Percentiles rank a stretch among this genome's conserved stretches.
Conservation (phyloP, 192 early-diverging fungal genomes). For the Coemansia guatemalensis region DNA sequence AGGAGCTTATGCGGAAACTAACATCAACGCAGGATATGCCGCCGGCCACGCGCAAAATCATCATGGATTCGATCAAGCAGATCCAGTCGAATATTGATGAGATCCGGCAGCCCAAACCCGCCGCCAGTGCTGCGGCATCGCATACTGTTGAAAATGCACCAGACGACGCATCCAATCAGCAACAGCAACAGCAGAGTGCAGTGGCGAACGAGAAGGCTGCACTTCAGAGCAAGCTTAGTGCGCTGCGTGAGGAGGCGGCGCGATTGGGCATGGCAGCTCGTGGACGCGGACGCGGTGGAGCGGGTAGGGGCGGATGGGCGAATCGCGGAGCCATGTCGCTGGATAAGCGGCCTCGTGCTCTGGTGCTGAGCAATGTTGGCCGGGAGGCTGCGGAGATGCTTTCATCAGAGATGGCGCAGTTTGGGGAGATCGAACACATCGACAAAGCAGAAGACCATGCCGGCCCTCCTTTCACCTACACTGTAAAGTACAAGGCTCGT, state of each 20-base stretch:
- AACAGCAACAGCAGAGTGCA: conserved; percentile 6
- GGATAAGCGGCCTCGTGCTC: conserved; percentile 41
- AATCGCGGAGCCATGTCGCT: conserved; percentile 35
- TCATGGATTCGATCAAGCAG: conserved; percentile 53
- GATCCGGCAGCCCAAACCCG: conserved; percentile 21
- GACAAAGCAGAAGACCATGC: conserved; percentile 20
- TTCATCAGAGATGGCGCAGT: conserved; percentile 41
- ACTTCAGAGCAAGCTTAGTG: conserved; percentile 36
- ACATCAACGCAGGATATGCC: conserved; percentile 44
- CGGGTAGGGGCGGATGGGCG: background rate
- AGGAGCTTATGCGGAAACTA: conserved; percentile 47
- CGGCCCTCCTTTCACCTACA: conserved; percentile 33
- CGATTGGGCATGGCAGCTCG: conserved; percentile 18
- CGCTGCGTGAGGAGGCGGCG: conserved; percentile 27
- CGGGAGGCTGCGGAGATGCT: conserved; percentile 32
- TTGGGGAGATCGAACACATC: conserved; percentile 39
- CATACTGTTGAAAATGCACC: background rate
- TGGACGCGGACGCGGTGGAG: conserved; percentile 11
- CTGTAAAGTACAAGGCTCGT: conserved; percentile 35
- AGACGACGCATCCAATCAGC: background rate
- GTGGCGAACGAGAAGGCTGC: conserved; percentile 24
- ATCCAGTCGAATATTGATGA: conserved; percentile 45
- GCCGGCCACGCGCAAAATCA: conserved; percentile 46
- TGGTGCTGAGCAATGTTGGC: conserved; percentile 36
- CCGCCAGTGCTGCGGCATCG: background rate